Evolutionary conservation across 768 basidiomycete genomes (phyloP).

Genomic region (Sistotremastrum niveocremeum): DNA sequence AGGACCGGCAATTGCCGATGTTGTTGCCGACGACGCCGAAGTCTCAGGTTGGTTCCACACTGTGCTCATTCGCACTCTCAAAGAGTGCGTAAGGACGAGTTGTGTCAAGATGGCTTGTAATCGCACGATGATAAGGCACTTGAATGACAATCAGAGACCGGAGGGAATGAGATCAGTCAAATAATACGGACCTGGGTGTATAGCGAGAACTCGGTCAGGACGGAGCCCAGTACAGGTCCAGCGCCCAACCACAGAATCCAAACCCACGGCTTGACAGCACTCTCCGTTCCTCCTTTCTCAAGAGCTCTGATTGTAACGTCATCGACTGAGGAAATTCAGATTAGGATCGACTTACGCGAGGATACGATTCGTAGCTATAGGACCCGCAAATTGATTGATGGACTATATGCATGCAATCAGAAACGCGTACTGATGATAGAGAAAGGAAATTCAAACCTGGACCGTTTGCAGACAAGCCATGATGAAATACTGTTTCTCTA

Average conservation of each 20-base stretch:
- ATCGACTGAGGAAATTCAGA: background rate
- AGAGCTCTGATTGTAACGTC: slow-evolving; percentile 13
- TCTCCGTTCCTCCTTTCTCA: slow-evolving; percentile 22
- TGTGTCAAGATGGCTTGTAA: slow-evolving; percentile 21
- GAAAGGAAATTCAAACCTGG: too few relatives aligned
- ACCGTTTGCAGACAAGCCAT: too few relatives aligned
- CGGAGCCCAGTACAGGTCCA: slow-evolving; percentile 21
- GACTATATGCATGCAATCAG: too few relatives aligned
- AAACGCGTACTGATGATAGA: too few relatives aligned
- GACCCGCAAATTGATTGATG: slow-evolving; percentile 16
- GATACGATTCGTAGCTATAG: slow-evolving; percentile 26
- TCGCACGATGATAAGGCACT: too few relatives aligned
- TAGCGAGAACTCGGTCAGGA: slow-evolving; percentile 29
- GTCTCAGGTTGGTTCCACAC: slow-evolving; percentile 22
- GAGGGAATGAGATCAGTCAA: too few relatives aligned
- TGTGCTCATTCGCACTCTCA: slow-evolving; percentile 24
- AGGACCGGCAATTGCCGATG: slow-evolving; percentile 3
- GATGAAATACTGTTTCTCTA: too few relatives aligned
- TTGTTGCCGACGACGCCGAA: background rate
- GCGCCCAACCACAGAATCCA: slow-evolving; percentile 27
- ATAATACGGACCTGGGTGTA: slow-evolving; percentile 17
- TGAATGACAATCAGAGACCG: too few relatives aligned
- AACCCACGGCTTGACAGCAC: slow-evolving; percentile 32
- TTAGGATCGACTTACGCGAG: slow-evolving; percentile 16
- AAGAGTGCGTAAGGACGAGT: slow-evolving; percentile 27